phyloP scores from a whole-genome alignment of 2,329 filamentous ascomycete genomes.

The Aspergillus sp. region DNA sequence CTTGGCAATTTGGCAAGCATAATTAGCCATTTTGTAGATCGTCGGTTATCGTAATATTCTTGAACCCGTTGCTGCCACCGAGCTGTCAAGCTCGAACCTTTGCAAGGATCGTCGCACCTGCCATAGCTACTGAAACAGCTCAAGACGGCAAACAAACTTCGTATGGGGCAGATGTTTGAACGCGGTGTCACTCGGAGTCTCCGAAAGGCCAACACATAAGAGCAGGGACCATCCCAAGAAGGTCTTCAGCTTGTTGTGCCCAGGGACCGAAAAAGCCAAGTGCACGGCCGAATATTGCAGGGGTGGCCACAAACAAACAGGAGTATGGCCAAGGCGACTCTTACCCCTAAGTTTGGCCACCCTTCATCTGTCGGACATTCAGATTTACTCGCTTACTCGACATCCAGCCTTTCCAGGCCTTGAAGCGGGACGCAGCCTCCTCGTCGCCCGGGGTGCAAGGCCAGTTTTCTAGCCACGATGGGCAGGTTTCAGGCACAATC shows the following conservation, averaged over 20 bases:
- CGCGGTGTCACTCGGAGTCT: background rate
- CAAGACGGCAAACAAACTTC: background rate
- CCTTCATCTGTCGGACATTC: slow-evolving; percentile 82
- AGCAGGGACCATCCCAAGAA: background rate
- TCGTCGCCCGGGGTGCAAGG: slow-evolving; percentile 53
- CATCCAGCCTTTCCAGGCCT: slow-evolving; percentile 85
- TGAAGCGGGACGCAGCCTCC: slow-evolving; percentile 47
- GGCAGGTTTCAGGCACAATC: slow-evolving; percentile 77
- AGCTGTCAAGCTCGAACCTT: background rate
- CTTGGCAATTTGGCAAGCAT: background rate
- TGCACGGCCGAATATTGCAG: background rate
- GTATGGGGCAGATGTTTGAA: background rate
- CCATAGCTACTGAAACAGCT: background rate
- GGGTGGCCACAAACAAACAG: background rate
- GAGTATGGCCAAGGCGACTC: background rate
- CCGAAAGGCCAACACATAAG: background rate
- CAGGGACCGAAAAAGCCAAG: background rate
- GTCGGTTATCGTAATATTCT: background rate
- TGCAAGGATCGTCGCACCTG: background rate
- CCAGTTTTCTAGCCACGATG: slow-evolving; percentile 72
- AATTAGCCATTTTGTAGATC: background rate
- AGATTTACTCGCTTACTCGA: slow-evolving; percentile 81
- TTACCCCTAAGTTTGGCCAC: background rate
- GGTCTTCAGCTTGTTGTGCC: background rate
- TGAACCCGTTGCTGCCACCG: background rate